Conservation (phyloP, 306 rosid genomes). For the Comarum palustre region DNA sequence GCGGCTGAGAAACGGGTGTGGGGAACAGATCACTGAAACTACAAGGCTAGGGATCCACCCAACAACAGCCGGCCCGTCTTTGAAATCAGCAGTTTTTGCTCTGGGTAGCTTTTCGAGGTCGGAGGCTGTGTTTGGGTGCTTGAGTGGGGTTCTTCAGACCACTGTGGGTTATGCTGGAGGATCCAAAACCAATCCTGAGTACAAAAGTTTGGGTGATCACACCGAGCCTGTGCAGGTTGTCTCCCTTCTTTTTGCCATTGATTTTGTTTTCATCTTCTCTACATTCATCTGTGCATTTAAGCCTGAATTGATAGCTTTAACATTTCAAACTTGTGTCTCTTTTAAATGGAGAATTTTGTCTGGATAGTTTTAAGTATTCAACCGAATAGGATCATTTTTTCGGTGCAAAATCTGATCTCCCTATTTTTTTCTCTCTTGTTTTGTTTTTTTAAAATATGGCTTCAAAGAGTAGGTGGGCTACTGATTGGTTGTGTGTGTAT, state of each 20-base stretch:
- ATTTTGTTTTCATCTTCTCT: neutral
- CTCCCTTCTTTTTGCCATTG: neutral
- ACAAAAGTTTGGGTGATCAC: slow-evolving; percentile 74
- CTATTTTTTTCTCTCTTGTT: neutral
- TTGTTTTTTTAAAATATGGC: neutral
- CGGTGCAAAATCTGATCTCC: neutral
- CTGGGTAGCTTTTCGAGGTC: slow-evolving; percentile 98
- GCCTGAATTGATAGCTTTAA: neutral
- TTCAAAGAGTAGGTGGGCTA: neutral
- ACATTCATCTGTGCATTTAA: neutral
- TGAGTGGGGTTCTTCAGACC: slow-evolving; percentile 75
- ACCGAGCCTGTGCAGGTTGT: slow-evolving; percentile 85
- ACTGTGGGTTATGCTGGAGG: slow-evolving; percentile 90
- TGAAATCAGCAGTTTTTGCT: slow-evolving; percentile 65
- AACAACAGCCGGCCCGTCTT: slow-evolving; percentile 31
- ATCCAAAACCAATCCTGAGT: slow-evolving; percentile 74
- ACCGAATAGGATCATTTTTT: neutral
- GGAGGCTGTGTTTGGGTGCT: slow-evolving; percentile 84
- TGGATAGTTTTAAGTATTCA: neutral
- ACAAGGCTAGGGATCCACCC: slow-evolving; percentile 28
- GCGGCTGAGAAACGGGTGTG: slow-evolving; percentile 27
- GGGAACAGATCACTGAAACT: slow-evolving; percentile 54
- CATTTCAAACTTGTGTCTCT: neutral
- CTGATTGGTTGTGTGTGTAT: neutral
- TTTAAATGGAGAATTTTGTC: neutral